Evolutionary conservation across 305 asterid species (phyloP).

Genomic region (Salvia sclarea): DNA sequence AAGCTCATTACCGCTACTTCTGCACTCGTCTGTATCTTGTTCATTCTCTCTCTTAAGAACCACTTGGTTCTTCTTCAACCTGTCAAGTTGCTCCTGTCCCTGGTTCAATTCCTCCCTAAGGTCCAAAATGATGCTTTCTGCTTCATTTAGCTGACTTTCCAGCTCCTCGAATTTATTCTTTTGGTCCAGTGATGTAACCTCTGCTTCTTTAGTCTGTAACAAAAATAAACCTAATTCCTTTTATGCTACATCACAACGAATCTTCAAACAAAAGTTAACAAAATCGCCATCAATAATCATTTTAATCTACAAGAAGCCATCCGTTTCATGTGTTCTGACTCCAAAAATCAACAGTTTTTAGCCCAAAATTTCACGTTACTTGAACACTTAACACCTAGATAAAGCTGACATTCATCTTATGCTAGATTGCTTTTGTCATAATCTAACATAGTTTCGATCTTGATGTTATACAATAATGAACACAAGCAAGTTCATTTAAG

Average conservation of each 20-base stretch:
- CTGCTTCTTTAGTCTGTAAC: constrained; percentile 56
- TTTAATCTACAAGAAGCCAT: constrained; percentile 10
- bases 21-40: constrained; percentile 29
- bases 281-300: not conserved
- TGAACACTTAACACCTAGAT: too few relatives aligned
- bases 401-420: not conserved
- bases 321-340: not conserved
- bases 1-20: constrained; percentile 26
- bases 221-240: constrained; percentile 22
- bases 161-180: constrained; percentile 54
- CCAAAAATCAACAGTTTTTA: constrained; percentile 2
- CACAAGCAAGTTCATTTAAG: not conserved
- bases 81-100: constrained; percentile 45
- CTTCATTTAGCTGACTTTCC: constrained; percentile 77
- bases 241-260: constrained; percentile 8
- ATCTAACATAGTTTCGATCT: not conserved
- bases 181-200: constrained; percentile 37
- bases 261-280: not conserved
- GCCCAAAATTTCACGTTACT: too few relatives aligned
- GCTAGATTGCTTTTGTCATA: not conserved
- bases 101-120: constrained; percentile 58
- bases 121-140: constrained; percentile 69
- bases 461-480: not conserved
- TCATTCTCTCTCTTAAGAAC: constrained; percentile 28
- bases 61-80: constrained; percentile 37